Base-by-base conservation (phyloP, 805 yeast species). In the Ogataea polymorpha region DNA sequence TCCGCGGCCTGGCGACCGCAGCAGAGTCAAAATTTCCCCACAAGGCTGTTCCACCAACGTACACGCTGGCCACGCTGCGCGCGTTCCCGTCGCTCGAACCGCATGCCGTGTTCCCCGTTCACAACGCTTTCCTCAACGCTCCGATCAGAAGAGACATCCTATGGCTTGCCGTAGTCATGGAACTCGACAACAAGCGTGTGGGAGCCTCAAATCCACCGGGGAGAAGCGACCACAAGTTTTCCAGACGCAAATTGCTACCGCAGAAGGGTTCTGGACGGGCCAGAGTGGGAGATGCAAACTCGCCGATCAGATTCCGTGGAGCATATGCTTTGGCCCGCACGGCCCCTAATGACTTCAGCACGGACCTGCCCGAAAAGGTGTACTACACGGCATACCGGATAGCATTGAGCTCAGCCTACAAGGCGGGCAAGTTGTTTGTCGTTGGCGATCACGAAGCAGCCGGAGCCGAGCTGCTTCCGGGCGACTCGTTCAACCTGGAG, bases 201-300 rank as follows among this genome's bases (percentile, higher is more conserved):
- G 96, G 97, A 32, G 75, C 97, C 1, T 80, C 87, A 1, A 83
- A 82, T 56, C 95, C 93, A 23, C 83, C 87, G 26, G 87, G 93
- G 43, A 82, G 96, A 65, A 77, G 86, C 26, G 91, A 87, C 53
- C 84, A 83, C 65, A 89, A 90, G 45, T 90, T 77, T 62, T 84
- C 95, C 17, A 77, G 95, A 63, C 75, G 76, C 56, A 93, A 93
- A 61, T 69, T 93, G 51, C 72, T 79, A 27, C 86, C 88, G 23
- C 99, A 93, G 67, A 93, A 93, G 66, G 98, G 98, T 45, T 70
- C 87, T 12, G 99, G 99, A 67, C 75, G 77, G 47, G 99, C 99
- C 39, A 82, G 99, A 72, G 83, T 79, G 40, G 99, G 99, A 70
- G 97, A 90, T 66, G 89, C 86, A 44, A 91, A 90, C 57, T 87